phyloP scores from a whole-genome alignment of 108 stramenopile species.

The Craspedostauros australis region DNA sequence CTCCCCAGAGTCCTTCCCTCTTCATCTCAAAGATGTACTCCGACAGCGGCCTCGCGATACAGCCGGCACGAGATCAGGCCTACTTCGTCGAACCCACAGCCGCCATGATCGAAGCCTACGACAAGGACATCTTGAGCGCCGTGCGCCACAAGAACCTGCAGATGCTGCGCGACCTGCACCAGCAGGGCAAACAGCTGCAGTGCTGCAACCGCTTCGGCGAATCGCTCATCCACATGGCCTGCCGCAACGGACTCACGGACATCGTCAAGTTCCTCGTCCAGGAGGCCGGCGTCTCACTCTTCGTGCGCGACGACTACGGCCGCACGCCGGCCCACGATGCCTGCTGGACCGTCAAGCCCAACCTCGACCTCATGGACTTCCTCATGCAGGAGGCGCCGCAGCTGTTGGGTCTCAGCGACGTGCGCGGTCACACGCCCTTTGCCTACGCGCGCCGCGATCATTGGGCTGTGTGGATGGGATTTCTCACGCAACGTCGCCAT shows the following conservation, averaged over 20 bases:
- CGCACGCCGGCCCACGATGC: conserved; percentile 75
- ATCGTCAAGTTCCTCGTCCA: conserved; percentile 47
- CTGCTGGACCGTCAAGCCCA: conserved; percentile 58
- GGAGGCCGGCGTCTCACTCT: conserved; percentile 41
- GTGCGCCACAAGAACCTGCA: conserved; percentile 50
- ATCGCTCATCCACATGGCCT: conserved; percentile 72
- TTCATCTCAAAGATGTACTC: too few relatives aligned
- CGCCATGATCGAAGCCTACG: conserved; percentile 52
- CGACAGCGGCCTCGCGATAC: too few relatives aligned
- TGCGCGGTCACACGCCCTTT: conserved; percentile 17
- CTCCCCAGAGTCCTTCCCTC: too few relatives aligned
- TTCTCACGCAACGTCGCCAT: too few relatives aligned
- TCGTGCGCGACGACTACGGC: conserved; percentile 62
- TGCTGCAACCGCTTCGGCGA: conserved; percentile 71
- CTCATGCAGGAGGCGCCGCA: conserved; percentile 20
- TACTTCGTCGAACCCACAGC: conserved; percentile 10
- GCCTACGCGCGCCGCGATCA: conserved; percentile 55
- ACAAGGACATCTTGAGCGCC: conserved; percentile 35
- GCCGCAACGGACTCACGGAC: conserved; percentile 41
- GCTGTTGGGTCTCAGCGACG: conserved; percentile 25
- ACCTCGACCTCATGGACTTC: conserved; percentile 28
- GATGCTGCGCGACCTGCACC: conserved; percentile 24
- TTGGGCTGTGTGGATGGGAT: conserved; percentile 30
- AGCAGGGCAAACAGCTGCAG: conserved; percentile 6
- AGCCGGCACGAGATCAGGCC: too few relatives aligned